phyloP scores from a whole-genome alignment of 2,329 filamentous ascomycete species.

The Lizonia empirigonia region DNA sequence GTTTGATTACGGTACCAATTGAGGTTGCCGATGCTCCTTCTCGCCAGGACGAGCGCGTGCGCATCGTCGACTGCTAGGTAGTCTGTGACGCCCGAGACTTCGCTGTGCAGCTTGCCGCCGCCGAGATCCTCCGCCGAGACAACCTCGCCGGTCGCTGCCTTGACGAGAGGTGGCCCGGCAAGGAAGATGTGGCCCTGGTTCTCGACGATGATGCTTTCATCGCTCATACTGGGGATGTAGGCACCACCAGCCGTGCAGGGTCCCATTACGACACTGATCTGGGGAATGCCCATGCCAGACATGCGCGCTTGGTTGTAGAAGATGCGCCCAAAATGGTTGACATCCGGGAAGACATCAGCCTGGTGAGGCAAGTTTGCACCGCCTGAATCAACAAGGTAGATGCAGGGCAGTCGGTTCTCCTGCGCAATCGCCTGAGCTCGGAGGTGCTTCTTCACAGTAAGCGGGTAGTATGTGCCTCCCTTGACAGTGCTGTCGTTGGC shows the following conservation, averaged over 20 bases:
- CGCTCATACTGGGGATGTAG: constrained; percentile 96
- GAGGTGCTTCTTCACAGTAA: constrained; percentile 97
- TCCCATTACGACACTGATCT: constrained; percentile 95
- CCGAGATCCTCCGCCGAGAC: constrained; percentile 91
- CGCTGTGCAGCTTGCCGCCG: constrained; percentile 86
- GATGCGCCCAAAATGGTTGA: constrained; percentile 93
- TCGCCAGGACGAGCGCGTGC: constrained; percentile 83
- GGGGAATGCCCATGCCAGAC: constrained; percentile 85
- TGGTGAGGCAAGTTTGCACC: constrained; percentile 95
- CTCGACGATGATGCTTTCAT: constrained; percentile 95
- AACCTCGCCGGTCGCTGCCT: constrained; percentile 92
- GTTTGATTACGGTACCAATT: constrained; percentile 73
- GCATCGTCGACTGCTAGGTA: constrained; percentile 94
- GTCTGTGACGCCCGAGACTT: constrained; percentile 90
- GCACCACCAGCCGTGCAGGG: constrained; percentile 95
- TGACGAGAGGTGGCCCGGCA: constrained; percentile 90
- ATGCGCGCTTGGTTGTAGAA: constrained; percentile 98
- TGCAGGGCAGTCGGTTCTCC: constrained; percentile 82
- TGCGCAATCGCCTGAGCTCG: constrained; percentile 88
- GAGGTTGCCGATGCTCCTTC: constrained; percentile 83
- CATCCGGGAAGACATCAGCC: constrained; percentile 92
- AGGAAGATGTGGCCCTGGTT: constrained; percentile 98
- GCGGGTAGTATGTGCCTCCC: constrained; percentile 94
- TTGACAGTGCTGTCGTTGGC: constrained; percentile 98
- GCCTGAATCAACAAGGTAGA: constrained; percentile 95